Percentiles rank a stretch among this genome's conserved stretches.
These are phyloP conservation scores for Alternaria gansuensis DNA, from an alignment of 2,329 filamentous ascomycete species.

Conservation along the genomic window DNA sequence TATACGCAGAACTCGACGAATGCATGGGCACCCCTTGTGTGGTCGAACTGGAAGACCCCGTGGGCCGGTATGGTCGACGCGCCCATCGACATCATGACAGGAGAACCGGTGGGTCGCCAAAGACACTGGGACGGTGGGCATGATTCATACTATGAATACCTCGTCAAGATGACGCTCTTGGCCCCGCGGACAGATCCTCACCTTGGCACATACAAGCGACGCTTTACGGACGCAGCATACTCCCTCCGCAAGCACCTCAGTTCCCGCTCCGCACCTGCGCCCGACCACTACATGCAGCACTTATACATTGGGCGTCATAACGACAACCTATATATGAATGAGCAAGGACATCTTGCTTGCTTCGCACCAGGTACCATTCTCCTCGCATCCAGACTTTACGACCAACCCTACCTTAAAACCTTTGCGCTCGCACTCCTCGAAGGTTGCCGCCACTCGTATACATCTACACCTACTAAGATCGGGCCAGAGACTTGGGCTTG, in stretches of 20 bases:
- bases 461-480: slow-evolving; percentile 50
- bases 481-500: slow-evolving; percentile 53
- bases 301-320: slow-evolving; percentile 53
- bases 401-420: slow-evolving; percentile 44
- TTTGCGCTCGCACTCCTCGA: slow-evolving; percentile 54
- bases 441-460: slow-evolving; percentile 52
- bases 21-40: slow-evolving; percentile 58
- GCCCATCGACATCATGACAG: slow-evolving; percentile 56
- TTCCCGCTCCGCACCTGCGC: slow-evolving; percentile 49
- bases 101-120: slow-evolving; percentile 50
- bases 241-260: slow-evolving; percentile 50
- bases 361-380: slow-evolving; percentile 54
- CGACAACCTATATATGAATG: slow-evolving; percentile 49
- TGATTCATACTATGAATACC: slow-evolving; percentile 57
- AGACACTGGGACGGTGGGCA: slow-evolving; percentile 57
- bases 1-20: slow-evolving; percentile 55
- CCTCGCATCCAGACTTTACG: slow-evolving; percentile 49
- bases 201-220: slow-evolving; percentile 42
- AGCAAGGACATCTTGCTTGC: slow-evolving; percentile 53
- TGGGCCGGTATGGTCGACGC: slow-evolving; percentile 55
- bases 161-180: slow-evolving; percentile 54
- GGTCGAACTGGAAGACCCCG: slow-evolving; percentile 53
- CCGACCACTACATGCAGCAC: slow-evolving; percentile 49
- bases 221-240: slow-evolving; percentile 48
- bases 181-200: slow-evolving; percentile 51